Evolutionary conservation across 441 rosid genomes (phyloP).

Genomic region (Viola pubescens): DNA sequence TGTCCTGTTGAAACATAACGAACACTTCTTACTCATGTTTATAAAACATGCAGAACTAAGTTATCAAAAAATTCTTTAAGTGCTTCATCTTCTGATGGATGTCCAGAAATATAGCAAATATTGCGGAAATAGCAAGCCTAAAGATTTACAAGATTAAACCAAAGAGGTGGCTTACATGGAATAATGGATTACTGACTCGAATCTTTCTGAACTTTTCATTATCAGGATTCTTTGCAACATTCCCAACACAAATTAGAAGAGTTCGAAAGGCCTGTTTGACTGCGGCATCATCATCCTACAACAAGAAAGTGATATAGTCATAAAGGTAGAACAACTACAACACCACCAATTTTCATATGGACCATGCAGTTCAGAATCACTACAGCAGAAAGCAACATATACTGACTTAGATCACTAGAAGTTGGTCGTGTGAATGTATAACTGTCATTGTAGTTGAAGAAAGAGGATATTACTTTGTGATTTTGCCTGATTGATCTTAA

Average conservation of each 20-base stretch:
- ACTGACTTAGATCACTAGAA: background rate
- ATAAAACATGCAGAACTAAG: background rate
- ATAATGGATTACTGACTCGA: constrained; percentile 46
- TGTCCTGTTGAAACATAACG: constrained; percentile 31
- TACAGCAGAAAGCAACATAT: too few relatives aligned
- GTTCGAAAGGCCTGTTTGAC: constrained; percentile 58
- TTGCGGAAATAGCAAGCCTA: background rate
- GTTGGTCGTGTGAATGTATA: too few relatives aligned
- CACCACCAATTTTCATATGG: too few relatives aligned
- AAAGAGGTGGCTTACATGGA: constrained; percentile 33
- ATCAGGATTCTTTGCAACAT: constrained; percentile 44
- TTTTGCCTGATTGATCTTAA: constrained; percentile 54
- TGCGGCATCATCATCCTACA: constrained; percentile 47
- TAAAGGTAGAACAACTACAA: background rate
- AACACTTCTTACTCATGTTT: background rate
- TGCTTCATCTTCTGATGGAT: background rate
- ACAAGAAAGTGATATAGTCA: constrained; percentile 4
- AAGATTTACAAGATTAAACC: constrained; percentile 1
- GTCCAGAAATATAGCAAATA: too few relatives aligned
- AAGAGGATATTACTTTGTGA: constrained; percentile 38
- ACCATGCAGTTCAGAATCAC: too few relatives aligned
- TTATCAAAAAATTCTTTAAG: background rate
- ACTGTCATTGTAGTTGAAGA: background rate
- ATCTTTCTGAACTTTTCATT: constrained; percentile 67
- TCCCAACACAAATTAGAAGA: constrained; percentile 52